Evolutionary conservation across 257 asterid species (phyloP).

Genomic region (Nicotiana obtusifolia): DNA sequence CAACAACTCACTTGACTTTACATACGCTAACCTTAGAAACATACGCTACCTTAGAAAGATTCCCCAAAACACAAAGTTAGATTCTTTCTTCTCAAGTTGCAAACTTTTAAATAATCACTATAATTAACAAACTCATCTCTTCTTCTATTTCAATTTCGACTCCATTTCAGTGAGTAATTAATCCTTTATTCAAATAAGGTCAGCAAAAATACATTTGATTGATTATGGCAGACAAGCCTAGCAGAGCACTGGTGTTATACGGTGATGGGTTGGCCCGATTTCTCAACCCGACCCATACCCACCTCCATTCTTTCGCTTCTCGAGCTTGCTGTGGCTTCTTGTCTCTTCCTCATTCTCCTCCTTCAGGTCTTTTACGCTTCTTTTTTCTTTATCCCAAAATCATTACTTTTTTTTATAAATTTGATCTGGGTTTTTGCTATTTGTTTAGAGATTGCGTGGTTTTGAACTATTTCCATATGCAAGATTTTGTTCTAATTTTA

Average conservation of each 20-base stretch:
- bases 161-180: no score
- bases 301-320: conserved; percentile 67
- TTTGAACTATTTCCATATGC: not conserved
- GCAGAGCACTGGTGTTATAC: conserved; percentile 71
- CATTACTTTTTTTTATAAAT: not conserved
- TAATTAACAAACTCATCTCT: not conserved
- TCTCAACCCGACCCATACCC: conserved; percentile 49
- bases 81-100: not conserved
- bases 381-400: not conserved
- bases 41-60: no score
- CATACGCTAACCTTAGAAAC: no score
- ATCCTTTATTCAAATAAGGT: not conserved
- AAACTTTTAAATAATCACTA: not conserved
- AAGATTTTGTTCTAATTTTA: no score
- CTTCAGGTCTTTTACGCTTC: conserved; percentile 38
- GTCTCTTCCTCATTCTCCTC: conserved; percentile 61
- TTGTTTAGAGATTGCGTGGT: not conserved
- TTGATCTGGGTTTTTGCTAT: not conserved
- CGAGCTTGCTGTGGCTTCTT: conserved; percentile 69
- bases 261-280: conserved; percentile 80
- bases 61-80: not conserved
- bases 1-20: no score
- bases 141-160: not conserved
- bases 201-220: conserved; percentile 8
- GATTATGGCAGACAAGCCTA: conserved; percentile 70